Percentiles rank a stretch among this genome's conserved stretches.
phyloP scores from a whole-genome alignment of 805 yeast species.

The Suhomyces prunicola region DNA sequence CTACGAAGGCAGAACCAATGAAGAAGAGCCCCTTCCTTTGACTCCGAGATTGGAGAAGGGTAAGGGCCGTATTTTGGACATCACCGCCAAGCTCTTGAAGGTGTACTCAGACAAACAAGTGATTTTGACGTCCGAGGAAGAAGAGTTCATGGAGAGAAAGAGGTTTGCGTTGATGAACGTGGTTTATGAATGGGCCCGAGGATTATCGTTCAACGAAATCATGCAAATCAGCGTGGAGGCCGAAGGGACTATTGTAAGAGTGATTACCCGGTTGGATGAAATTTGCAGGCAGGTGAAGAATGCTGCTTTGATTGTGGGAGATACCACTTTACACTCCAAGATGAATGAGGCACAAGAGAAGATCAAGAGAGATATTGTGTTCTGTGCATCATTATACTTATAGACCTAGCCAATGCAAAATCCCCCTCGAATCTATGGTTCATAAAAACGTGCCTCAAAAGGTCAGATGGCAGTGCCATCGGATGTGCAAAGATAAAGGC shows the following conservation, averaged over 20 bases:
- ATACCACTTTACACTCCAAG: constrained; percentile 81
- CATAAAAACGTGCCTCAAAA: too few species aligned
- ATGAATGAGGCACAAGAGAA: constrained; percentile 91
- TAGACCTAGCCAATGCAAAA: constrained; percentile 28
- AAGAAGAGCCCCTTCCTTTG: constrained; percentile 58
- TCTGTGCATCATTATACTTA: constrained; percentile 90
- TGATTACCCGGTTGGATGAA: constrained; percentile 90
- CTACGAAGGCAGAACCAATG: constrained; percentile 75
- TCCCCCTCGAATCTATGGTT: too few species aligned
- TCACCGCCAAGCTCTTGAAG: constrained; percentile 58
- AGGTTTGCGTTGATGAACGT: constrained; percentile 90
- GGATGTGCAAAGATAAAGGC: too few species aligned
- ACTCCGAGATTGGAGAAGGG: constrained; percentile 84
- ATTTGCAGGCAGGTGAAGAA: constrained; percentile 91
- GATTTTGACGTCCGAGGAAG: constrained; percentile 77
- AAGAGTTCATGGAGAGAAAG: constrained; percentile 74
- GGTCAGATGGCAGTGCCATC: too few species aligned
- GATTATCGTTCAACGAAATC: constrained; percentile 84
- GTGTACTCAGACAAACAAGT: constrained; percentile 70
- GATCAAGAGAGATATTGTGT: constrained; percentile 94
- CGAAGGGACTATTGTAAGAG: constrained; percentile 96
- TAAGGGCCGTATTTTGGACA: constrained; percentile 58
- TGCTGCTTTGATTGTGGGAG: constrained; percentile 93
- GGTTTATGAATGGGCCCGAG: constrained; percentile 98
- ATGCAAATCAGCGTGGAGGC: constrained; percentile 86